A percentile compares a stretch with the other conserved stretches of the same genome.
Conservation (phyloP, 208 protist genomes). For the Vickermania ingenoplastis region DNA sequence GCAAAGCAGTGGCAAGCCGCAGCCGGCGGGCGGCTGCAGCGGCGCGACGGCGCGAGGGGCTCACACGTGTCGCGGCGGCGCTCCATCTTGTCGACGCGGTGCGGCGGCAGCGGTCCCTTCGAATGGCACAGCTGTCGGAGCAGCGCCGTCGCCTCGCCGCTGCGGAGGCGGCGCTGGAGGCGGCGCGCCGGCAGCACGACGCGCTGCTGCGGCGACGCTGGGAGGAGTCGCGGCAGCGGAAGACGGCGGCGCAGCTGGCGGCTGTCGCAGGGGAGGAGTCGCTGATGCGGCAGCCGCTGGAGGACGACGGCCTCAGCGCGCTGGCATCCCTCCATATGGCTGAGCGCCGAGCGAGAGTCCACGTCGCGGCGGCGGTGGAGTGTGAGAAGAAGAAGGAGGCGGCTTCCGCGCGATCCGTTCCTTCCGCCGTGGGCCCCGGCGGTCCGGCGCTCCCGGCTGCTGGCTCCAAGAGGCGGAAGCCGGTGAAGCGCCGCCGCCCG, state of each 20-base stretch:
- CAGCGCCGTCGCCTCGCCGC: not conserved
- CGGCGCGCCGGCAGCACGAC: conserved; percentile 2
- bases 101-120: not conserved
- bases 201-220: not conserved
- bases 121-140: not conserved
- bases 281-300: conserved; percentile 16
- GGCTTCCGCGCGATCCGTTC: not conserved
- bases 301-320: conserved; percentile 4
- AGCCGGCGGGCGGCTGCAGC: not conserved
- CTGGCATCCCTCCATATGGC: not conserved
- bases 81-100: not conserved
- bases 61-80: not conserved
- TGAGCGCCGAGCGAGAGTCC: not conserved
- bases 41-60: not conserved
- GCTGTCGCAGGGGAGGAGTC: conserved; percentile 43
- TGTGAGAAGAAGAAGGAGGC: not conserved
- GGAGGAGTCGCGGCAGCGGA: not conserved
- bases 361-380: not conserved
- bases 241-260: conserved; percentile 14
- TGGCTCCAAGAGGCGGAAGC: not conserved
- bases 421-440: too few species aligned
- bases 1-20: not conserved
- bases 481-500: not conserved
- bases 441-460: not conserved
- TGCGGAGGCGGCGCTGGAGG: not conserved